Evolutionary conservation across 352 stramenopile species (phyloP).

Genomic region (Blastocystis sp.): DNA sequence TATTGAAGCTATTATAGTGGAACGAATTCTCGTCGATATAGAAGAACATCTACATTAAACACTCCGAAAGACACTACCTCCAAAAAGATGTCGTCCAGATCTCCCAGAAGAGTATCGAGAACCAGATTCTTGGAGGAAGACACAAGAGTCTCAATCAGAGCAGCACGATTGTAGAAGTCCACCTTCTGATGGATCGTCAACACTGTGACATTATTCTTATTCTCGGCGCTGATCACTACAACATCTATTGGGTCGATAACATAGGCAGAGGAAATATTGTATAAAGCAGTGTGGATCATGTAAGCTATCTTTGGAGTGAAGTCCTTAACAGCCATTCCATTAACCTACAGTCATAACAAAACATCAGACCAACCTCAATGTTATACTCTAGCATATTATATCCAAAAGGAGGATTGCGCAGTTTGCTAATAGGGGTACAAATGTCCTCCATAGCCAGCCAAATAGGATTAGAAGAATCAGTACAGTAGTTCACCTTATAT

Average conservation of each 20-base stretch:
- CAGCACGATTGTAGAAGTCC: not conserved
- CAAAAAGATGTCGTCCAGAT: not conserved
- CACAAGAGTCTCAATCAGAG: not conserved
- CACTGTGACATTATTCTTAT: not conserved
- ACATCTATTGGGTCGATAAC: conserved; percentile 29
- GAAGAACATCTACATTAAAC: not conserved
- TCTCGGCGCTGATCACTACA: not conserved
- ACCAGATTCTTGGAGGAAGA: not conserved
- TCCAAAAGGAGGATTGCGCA: conserved; percentile 6
- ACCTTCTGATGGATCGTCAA: not conserved
- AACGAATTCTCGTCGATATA: not conserved
- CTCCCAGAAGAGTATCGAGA: not conserved
- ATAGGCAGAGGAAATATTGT: not conserved
- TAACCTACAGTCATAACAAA: not conserved
- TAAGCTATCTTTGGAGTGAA: not conserved
- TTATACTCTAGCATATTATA: not conserved
- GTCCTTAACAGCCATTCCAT: not conserved
- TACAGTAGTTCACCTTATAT: not conserved
- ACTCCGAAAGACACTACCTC: not conserved
- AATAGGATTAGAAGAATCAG: not conserved
- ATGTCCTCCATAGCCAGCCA: conserved; percentile 9
- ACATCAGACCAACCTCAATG: not conserved
- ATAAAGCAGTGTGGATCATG: not conserved
- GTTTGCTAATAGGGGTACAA: conserved; percentile 2
- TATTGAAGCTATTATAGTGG: not conserved